Conservation (phyloP, 148 eudicot genomes). For the Cornus kousa region DNA sequence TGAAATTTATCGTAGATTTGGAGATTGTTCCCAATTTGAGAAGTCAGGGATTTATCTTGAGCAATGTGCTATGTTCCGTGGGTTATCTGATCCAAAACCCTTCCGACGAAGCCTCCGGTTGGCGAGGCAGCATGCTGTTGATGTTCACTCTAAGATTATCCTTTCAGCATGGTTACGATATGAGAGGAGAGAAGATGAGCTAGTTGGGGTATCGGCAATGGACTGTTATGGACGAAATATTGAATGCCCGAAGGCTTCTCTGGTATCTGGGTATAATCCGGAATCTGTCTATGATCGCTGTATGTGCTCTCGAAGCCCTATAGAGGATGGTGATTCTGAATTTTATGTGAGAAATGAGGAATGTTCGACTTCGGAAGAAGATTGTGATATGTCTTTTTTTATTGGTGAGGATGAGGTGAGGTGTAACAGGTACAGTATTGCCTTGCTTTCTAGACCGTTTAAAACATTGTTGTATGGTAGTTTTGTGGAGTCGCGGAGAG, state of each 20-base stretch:
- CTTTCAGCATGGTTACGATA: conserved; percentile 58
- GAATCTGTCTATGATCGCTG: conserved; percentile 51
- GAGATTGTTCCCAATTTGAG: conserved; percentile 34
- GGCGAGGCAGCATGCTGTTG: conserved; percentile 58
- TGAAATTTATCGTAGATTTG: conserved; percentile 35
- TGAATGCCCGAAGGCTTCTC: conserved; percentile 51
- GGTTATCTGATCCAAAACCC: conserved; percentile 45
- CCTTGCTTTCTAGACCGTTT: conserved; percentile 71
- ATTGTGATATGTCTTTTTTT: conserved; percentile 42
- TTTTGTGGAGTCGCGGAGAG: conserved; percentile 61
- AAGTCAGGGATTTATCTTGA: conserved; percentile 35
- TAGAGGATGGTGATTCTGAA: neutral
- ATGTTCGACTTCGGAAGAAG: conserved; percentile 47
- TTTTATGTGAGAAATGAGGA: conserved; percentile 28
- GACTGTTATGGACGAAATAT: conserved; percentile 55
- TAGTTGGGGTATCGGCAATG: conserved; percentile 39
- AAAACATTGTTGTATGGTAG: conserved; percentile 63
- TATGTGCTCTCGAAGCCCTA: conserved; percentile 23
- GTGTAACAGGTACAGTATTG: conserved; percentile 56
- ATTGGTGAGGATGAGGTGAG: conserved; percentile 71
- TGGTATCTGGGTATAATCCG: conserved; percentile 54
- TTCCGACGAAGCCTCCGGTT: conserved; percentile 46
- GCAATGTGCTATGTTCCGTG: conserved; percentile 45
- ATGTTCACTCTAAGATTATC: conserved; percentile 60
- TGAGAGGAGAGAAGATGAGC: conserved; percentile 67